Evolutionary conservation across 495 filamentous ascomycete genomes (phyloP), one percentile per base, ranked within the genome.

Genomic region (Neurospora sp.): DNA sequence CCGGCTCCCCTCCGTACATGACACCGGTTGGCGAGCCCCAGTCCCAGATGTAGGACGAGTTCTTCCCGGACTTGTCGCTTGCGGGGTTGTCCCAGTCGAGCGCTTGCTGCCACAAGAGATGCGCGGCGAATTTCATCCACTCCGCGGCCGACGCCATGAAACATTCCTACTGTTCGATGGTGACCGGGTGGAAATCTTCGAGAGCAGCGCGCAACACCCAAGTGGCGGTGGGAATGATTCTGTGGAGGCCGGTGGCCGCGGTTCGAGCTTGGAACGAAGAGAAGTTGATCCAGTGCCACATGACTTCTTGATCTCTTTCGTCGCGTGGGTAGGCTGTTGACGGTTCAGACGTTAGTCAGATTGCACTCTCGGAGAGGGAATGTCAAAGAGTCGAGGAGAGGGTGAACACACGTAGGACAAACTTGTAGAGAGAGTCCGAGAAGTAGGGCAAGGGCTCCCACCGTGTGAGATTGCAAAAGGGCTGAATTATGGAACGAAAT

Each of bases 151-250:
- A 44, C 31, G 37, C 41, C 27, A 71, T 48, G 18, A 59, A 46
- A 9, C 70, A 71, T 37, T 59, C 70, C 70, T 61, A 71, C 8
- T 65, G 40, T 5, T 68, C 44, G 70, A 71, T 71, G 18, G 22
- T 38, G 44, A 65, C 8, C n/a, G 70, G 70, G 70, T 71, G 70
- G 10, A 71, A 71, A 20, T 71, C 44, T 46, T 71, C 44, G 12
- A 71, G 27, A 2, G 70, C 70, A n/a, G 42, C 44, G 18, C 70
- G 70, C 44, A 71, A 31, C 22, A 65, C 53, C 53, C 53, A 65
- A 9, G 27, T 65, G 3, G 53, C 53, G 12, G 1, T 7, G 12
- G 53, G 53, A 35, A 65, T 65, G 14, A 65, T 18, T 2, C 53
- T 31, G 27, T 65, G 27, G 27, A 37, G 53, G 53, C 27, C 53